Evolutionary conservation across 2,329 filamentous ascomycete genomes (phyloP), one percentile per base, ranked within the genome.

Genomic region (Penicillium brevicompactum): DNA sequence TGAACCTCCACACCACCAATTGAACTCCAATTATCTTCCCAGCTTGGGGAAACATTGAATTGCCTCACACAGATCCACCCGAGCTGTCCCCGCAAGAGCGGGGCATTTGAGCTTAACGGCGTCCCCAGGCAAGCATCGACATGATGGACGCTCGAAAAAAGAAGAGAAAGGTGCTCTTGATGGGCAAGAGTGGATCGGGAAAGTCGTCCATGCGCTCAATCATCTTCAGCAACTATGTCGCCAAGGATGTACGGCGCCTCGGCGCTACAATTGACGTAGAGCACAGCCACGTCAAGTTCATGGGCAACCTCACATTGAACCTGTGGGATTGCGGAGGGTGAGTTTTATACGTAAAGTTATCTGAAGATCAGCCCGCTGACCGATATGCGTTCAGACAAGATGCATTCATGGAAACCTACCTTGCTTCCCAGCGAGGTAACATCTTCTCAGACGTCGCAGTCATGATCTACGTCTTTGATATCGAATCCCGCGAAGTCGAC

Each of bases 151-250:
- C 69, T 21, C 74, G 76, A 38, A 79, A 79, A 67, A 90, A 91
- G 81, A 92, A 92, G 82, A 91, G 90, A 79, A 92, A 92, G 82
- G 89, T 92, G 49, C 80, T 92, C 47, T 80, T 92, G 59, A 92
- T 92, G 94, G 94, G 94, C 66, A 97, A 97, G 80, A 96, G 91
- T 60, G 94, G 94, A 51, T 96, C 93, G 0, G 94, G 94, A 52
- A 99, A 99, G 78, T 97, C 92, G 41, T 97, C 92, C 53, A 99
- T 99, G 94, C 86, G 94, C 61, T 94, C 90, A 70, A 97, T 99
- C 70, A 97, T 99, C 73, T 99, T 99, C 78, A 96, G 91, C 80
- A 97, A 97, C 76, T 97, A 97, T 74, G 92, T 97, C 62, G 94
- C 94, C 53, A 92, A 95, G 71, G 94, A 99, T 74, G 96, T 96